phyloP scores from a whole-genome alignment of 441 rosid species.

The Jatropha multifida region DNA sequence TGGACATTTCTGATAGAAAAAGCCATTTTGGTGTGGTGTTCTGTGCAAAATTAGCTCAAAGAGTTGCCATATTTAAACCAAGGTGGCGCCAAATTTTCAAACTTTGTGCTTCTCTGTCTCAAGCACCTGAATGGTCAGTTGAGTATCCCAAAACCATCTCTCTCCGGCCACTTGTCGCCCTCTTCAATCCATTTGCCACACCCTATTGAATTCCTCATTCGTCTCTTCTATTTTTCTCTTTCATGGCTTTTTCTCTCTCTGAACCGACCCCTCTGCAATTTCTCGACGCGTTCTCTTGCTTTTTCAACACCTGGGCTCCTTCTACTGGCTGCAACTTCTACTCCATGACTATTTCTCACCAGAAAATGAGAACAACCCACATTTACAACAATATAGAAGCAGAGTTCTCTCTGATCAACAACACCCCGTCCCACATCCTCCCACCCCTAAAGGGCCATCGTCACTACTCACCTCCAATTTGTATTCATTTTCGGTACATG shows the following conservation, averaged over 20 bases:
- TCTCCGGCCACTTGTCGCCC: conserved; percentile 53
- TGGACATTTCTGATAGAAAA: no score
- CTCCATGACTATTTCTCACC: conserved; percentile 28
- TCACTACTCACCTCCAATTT: conserved; percentile 6
- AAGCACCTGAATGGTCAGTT: conserved; percentile 13
- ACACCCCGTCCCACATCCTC: neutral
- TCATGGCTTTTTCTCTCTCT: conserved; percentile 30
- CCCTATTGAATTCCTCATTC: conserved; percentile 12
- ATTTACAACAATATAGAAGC: neutral
- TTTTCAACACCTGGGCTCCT: conserved; percentile 35
- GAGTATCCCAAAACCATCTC: conserved; percentile 34
- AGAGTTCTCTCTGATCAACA: conserved; percentile 17
- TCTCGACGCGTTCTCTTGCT: conserved; percentile 37
- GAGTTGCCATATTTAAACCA: conserved; percentile 16
- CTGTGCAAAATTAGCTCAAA: conserved; percentile 10
- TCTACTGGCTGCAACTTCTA: conserved; percentile 32
- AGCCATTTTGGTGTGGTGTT: conserved; percentile 21
- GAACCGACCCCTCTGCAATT: conserved; percentile 19
- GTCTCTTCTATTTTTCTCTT: conserved; percentile 23
- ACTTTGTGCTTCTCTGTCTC: conserved; percentile 9
- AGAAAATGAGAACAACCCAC: conserved; percentile 4
- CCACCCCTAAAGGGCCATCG: conserved; percentile 1
- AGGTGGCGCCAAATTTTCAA: conserved; percentile 21
- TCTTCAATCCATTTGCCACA: conserved; percentile 14
- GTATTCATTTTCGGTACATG: conserved; percentile 35